A percentile compares a stretch with the other conserved stretches of the same genome.
Evolutionary conservation across 805 yeast species (phyloP).

Genomic region (Wickerhamiella shivajii): DNA sequence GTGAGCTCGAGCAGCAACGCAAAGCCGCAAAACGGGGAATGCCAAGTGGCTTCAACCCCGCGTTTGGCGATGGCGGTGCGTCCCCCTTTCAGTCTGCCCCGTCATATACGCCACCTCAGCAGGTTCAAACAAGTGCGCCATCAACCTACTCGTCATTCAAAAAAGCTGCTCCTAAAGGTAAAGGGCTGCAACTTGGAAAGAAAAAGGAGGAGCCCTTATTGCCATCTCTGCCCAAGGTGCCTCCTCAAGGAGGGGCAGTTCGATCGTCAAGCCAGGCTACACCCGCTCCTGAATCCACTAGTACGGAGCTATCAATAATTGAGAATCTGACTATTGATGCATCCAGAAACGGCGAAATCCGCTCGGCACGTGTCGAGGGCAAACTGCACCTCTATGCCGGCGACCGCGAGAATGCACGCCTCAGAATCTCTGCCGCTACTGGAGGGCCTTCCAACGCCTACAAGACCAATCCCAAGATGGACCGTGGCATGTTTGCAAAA

Average conservation of each 20-base stretch:
- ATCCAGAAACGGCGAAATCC: constrained; percentile 59
- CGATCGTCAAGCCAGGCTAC: no score
- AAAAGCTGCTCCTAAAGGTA: constrained; percentile 34
- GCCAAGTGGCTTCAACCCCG: not conserved
- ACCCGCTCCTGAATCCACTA: not conserved
- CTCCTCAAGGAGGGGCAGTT: no score
- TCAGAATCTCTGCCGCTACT: constrained; percentile 45
- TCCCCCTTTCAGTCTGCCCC: constrained; percentile 7
- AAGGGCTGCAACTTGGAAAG: constrained; percentile 70
- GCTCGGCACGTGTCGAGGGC: constrained; percentile 66
- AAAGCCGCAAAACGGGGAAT: constrained; percentile 25
- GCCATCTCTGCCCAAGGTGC: no score
- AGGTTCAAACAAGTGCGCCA: not conserved
- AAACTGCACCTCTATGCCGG: constrained; percentile 79
- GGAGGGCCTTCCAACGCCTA: constrained; percentile 45
- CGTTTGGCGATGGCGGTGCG: constrained; percentile 9
- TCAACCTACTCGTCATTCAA: not conserved
- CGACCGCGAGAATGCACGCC: constrained; percentile 52
- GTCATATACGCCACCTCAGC: not conserved
- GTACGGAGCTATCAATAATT: constrained; percentile 52
- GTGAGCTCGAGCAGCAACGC: constrained; percentile 48
- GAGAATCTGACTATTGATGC: constrained; percentile 70
- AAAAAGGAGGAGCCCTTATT: constrained; percentile 19
- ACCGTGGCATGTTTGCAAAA: constrained; percentile 50
- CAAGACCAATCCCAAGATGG: constrained; percentile 95